phyloP scores from a whole-genome alignment of 345 rosid genomes.

The Murraya koenigii region DNA sequence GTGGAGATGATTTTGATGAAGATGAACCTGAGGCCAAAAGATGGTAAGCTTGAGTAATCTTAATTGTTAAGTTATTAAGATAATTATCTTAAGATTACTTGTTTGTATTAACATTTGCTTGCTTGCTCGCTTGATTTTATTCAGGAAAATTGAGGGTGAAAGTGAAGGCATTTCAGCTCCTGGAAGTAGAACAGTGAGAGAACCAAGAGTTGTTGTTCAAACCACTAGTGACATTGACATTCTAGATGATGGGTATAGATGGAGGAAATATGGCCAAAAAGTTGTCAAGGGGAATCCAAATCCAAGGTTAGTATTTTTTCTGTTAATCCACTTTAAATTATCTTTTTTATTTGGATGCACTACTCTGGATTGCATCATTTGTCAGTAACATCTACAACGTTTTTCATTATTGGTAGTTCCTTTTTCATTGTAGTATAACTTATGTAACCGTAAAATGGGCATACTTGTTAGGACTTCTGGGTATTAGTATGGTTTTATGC shows the following conservation, averaged over 20 bases:
- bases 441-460: no score
- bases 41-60: constrained; percentile 45
- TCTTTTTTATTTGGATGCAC: background rate
- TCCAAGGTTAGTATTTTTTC: constrained; percentile 53
- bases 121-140: background rate
- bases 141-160: constrained; percentile 73
- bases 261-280: constrained; percentile 99
- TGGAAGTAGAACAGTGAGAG: constrained; percentile 77
- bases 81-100: background rate
- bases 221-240: constrained; percentile 93
- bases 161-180: constrained; percentile 75
- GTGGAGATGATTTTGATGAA: constrained; percentile 53
- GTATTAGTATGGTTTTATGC: no score
- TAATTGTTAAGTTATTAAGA: background rate
- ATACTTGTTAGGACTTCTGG: no score
- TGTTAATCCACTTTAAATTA: background rate
- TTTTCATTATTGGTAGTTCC: no score
- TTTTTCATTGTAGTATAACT: no score
- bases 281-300: constrained; percentile 95
- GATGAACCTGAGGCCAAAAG: constrained; percentile 82
- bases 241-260: constrained; percentile 89
- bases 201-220: constrained; percentile 92
- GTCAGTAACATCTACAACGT: no score
- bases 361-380: no score
- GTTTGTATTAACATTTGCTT: background rate